Conservation (phyloP, 345 rosid genomes). For the Ceriops tagal region DNA sequence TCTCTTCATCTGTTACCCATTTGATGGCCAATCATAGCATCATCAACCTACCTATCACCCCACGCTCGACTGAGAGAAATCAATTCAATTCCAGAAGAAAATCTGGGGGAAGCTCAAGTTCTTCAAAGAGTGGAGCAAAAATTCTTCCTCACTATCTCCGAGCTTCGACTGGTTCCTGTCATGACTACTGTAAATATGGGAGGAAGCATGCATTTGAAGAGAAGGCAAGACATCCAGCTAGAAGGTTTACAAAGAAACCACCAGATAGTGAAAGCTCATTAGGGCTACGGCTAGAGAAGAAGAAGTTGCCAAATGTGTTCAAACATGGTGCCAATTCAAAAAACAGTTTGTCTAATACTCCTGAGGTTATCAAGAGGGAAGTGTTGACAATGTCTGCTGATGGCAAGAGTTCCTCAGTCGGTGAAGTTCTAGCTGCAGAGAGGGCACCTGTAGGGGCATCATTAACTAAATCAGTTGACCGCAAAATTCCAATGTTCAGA, state of each 20-base stretch:
- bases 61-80: conserved; percentile 29
- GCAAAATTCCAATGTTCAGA: conserved; percentile 9
- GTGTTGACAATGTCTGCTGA: conserved; percentile 16
- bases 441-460: background rate
- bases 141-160: conserved; percentile 59
- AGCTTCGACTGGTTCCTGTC: conserved; percentile 79
- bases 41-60: conserved; percentile 25
- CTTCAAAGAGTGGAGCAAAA: conserved; percentile 35
- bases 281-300: conserved; percentile 29
- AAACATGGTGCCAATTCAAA: conserved; percentile 20
- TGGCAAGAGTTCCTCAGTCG: background rate
- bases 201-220: conserved; percentile 44
- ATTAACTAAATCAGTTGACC: conserved; percentile 15
- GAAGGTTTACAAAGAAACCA: conserved; percentile 37
- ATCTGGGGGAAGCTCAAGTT: conserved; percentile 40
- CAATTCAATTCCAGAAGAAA: conserved; percentile 35
- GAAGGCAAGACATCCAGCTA: conserved; percentile 39
- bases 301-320: conserved; percentile 27
- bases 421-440: conserved; percentile 1
- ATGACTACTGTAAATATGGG: conserved; percentile 81
- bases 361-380: conserved; percentile 29
- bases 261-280: conserved; percentile 30
- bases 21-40: conserved; percentile 47
- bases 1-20: conserved; percentile 10
- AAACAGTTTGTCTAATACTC: conserved; percentile 8